These are phyloP conservation scores for Oryza glaberrima DNA, from an alignment of 176 grass and related monocot species.

Conservation along the genomic window DNA sequence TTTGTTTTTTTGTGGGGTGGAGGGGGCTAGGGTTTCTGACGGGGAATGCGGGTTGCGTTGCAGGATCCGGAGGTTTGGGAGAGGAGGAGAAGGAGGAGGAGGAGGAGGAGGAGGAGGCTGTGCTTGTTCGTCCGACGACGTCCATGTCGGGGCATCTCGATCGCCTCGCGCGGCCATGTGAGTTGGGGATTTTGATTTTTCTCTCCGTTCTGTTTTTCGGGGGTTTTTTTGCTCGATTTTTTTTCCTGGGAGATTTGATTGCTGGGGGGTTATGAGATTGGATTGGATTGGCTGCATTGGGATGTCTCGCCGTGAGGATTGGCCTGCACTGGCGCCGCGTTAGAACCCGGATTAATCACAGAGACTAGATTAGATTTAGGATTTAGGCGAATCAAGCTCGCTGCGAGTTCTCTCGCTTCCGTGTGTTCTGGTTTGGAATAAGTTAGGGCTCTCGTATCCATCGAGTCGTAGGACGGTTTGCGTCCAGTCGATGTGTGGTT, in stretches of 20 bases:
- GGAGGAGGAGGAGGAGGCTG: background rate
- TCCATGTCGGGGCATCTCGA: constrained; percentile 88
- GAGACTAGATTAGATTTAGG: background rate
- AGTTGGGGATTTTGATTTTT: constrained; percentile 28
- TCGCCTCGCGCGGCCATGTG: constrained; percentile 80
- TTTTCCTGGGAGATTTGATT: background rate
- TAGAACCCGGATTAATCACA: background rate
- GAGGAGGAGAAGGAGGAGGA: background rate
- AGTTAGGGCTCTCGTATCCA: background rate
- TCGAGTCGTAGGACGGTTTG: background rate
- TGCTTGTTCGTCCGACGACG: background rate
- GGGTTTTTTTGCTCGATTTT: background rate
- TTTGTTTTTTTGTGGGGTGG: background rate
- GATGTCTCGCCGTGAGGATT: background rate
- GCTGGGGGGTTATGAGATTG: background rate
- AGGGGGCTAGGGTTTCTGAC: constrained; percentile 66
- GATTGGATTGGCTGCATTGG: background rate
- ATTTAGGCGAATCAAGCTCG: background rate
- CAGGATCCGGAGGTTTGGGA: constrained; percentile 41
- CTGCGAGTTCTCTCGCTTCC: background rate
- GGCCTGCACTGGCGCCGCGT: background rate
- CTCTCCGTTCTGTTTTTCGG: background rate
- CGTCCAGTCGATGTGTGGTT: background rate
- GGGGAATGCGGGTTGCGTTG: constrained; percentile 63
- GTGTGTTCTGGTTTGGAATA: background rate